Conservation (phyloP, 1,284 basidiomycete genomes). For the Malassezia equina region DNA sequence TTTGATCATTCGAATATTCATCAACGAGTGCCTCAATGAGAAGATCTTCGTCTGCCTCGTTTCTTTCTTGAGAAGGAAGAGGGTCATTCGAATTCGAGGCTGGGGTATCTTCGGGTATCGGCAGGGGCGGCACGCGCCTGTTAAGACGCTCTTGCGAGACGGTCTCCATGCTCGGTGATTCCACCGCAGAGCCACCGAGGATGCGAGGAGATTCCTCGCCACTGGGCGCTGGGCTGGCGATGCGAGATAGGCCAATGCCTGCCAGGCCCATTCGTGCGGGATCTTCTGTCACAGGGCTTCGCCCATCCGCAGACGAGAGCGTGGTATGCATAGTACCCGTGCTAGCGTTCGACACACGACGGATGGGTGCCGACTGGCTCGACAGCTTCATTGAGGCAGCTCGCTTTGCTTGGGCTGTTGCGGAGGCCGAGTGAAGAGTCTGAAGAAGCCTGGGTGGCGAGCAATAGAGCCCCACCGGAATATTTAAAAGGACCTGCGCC, state of each 20-base stretch:
- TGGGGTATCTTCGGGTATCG: not conserved
- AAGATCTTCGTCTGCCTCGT: not conserved
- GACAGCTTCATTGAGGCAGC: not conserved
- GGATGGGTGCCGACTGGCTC: not conserved
- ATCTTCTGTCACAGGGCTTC: not conserved
- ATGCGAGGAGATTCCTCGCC: not conserved
- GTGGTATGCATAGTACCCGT: not conserved
- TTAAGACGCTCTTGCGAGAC: not conserved
- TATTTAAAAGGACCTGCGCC: not conserved
- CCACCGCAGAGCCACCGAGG: not conserved
- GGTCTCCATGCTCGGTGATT: not conserved
- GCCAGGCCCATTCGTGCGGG: not conserved
- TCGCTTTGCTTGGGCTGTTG: not conserved
- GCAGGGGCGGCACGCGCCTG: not conserved
- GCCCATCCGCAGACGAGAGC: not conserved
- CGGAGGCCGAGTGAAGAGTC: not conserved
- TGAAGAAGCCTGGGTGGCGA: slow-evolving; percentile 12
- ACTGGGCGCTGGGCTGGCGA: not conserved
- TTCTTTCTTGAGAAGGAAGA: not conserved
- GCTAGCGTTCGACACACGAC: not conserved
- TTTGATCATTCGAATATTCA: not conserved
- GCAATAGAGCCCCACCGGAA: slow-evolving; percentile 13
- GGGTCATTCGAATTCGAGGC: not conserved
- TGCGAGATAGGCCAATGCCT: not conserved
- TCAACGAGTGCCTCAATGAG: not conserved